Evolutionary conservation across 2,329 filamentous ascomycete genomes (phyloP).

Genomic region (Verticillium zaregamsianum): DNA sequence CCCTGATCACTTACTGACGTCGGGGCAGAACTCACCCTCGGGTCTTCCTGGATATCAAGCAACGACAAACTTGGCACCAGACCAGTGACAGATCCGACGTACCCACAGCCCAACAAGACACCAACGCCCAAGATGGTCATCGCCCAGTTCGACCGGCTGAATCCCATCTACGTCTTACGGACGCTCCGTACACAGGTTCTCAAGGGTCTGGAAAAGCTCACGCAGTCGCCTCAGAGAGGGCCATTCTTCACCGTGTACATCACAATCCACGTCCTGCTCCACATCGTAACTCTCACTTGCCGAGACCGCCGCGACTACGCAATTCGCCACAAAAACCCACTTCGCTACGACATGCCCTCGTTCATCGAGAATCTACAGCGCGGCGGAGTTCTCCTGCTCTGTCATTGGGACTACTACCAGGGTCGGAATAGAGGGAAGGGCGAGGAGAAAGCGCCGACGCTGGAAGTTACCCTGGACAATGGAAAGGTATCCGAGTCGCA

Average conservation of each 20-base stretch:
- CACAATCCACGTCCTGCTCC: conserved; percentile 34
- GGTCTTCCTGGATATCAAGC: conserved; percentile 37
- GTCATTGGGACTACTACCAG: conserved; percentile 45
- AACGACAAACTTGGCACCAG: conserved; percentile 36
- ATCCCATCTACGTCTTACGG: conserved; percentile 28
- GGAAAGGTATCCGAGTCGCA: background rate
- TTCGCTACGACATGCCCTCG: conserved; percentile 30
- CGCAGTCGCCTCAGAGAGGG: conserved; percentile 24
- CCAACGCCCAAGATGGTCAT: conserved; percentile 39
- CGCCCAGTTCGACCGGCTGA: conserved; percentile 41
- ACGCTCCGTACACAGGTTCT: conserved; percentile 28
- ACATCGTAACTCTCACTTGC: conserved; percentile 33
- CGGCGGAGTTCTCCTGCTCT: conserved; percentile 40
- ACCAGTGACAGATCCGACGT: conserved; percentile 28
- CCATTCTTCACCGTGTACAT: conserved; percentile 26
- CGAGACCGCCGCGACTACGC: conserved; percentile 27
- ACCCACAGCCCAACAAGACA: conserved; percentile 31
- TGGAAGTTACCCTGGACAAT: background rate
- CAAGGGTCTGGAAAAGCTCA: conserved; percentile 25
- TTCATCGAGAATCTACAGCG: conserved; percentile 42
- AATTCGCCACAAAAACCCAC: conserved; percentile 14
- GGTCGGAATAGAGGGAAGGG: background rate
- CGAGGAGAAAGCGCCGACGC: background rate
- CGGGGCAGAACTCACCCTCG: conserved; percentile 30
- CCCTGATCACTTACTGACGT: background rate